Evolutionary conservation across 768 basidiomycete species (phyloP), one percentile per base, ranked within the genome.

Genomic region (Botryobasidium botryosum): DNA sequence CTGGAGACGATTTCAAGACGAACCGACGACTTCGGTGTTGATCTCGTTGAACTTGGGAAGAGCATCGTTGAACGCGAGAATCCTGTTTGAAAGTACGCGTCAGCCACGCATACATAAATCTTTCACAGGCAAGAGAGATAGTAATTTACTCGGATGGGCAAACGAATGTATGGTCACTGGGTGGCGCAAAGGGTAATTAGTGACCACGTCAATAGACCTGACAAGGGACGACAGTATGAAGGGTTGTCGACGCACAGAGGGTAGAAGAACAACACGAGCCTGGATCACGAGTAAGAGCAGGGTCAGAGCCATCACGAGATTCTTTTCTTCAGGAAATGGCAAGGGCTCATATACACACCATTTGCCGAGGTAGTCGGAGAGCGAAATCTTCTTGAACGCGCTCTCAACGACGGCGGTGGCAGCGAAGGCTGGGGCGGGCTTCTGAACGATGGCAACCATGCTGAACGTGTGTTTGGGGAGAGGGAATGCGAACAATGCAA

Each of bases 251-350:
- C 79, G 51, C 64, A 86, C 83, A 92, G 74, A 4, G 90, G 90
- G 64, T 94, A 94, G 67, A 92, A 91, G 61, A 92, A 71, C 15
- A 94, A 74, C 28, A 90, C 70, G n/a, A 91, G 77, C 87, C 88
- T 90, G 47, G 15, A 44, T 27, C 23, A 26, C 39, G 15, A 46
- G 27, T 35, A 20, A 51, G 37, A 43, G 41, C 4, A 6, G 10
- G 33, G 17, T 43, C 31, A 28, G 21, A 46, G 41, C 40, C 48
- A n/a, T 50, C 46, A 21, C 32, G 31, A 37, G 39, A 53, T 40
- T 47, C 35, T 33, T 27, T 46, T 43, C 21, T 26, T 36, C n/a
- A 48, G 35, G 45, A 43, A 40, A 25, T 45, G 29, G 27, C 8
- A 13, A 24, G 26, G 35, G 3, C 40, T 20, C 13, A 37, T 31